A percentile compares a stretch with the other conserved stretches of the same genome.
Evolutionary conservation across 805 yeast species (phyloP).

Genomic region (Candida ulmi): DNA sequence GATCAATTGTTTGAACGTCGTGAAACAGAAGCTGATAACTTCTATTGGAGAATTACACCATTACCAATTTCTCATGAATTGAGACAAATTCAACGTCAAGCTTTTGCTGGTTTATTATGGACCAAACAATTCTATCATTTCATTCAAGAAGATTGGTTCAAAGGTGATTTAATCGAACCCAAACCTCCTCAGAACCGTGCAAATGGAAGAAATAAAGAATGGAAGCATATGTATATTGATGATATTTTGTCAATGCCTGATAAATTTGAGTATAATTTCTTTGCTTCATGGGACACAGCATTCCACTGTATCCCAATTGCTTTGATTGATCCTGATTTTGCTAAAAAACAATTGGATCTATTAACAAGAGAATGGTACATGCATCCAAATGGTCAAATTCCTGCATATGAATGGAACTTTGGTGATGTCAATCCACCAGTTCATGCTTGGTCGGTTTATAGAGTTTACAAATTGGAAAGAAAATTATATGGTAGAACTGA

Average conservation of each 20-base stretch:
- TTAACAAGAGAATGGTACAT: conserved; percentile 93
- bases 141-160: conserved; percentile 79
- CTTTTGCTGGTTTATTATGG: conserved; percentile 92
- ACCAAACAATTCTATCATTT: conserved; percentile 87
- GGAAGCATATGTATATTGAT: conserved; percentile 86
- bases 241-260: conserved; percentile 88
- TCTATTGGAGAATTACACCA: conserved; percentile 85
- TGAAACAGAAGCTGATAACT: conserved; percentile 86
- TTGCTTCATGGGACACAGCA: conserved; percentile 96
- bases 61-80: conserved; percentile 76
- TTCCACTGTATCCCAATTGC: conserved; percentile 92
- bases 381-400: conserved; percentile 98
- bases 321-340: conserved; percentile 89
- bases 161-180: conserved; percentile 78
- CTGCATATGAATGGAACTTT: conserved; percentile 96
- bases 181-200: conserved; percentile 81
- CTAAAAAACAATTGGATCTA: conserved; percentile 80
- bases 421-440: conserved; percentile 96
- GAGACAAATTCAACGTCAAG: conserved; percentile 84
- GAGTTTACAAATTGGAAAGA: conserved; percentile 83
- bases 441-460: conserved; percentile 91
- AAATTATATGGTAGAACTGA: conserved; percentile 81
- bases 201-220: conserved; percentile 79
- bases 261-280: conserved; percentile 94
- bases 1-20: conserved; percentile 66